Evolutionary conservation across 441 rosid species (phyloP), one percentile per base, ranked within the genome.

Genomic region (Brassica balearica): DNA sequence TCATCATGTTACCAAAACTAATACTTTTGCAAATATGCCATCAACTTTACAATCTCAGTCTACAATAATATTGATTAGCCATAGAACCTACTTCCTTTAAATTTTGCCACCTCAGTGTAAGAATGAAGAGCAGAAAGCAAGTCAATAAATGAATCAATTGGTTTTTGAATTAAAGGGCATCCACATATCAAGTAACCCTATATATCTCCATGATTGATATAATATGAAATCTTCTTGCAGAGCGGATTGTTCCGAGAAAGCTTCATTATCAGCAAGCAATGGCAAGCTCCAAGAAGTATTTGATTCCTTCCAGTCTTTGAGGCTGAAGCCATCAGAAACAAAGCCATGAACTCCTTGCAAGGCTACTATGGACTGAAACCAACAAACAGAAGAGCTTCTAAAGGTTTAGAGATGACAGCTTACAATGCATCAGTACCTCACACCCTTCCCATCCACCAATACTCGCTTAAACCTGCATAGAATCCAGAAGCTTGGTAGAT

Each of bases 231-330:
- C 48, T 65, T 63, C 61, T 79, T 79, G 87, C 93, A 89, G 97
- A 61, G 85, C 73, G 46, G 85, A 25, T 69, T 75, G 69, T 77
- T 56, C 74, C 34, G 86, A 77, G 32, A 82, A 65, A 70, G 75
- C 76, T 65, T 75, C 87, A 22, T 38, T 61, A 25, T 41, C 78
- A 69, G 59, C 78, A 63, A 69, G 53, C 67, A 60, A 69, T 41
- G 69, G 61, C 15, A 74, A 68, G 56, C 60, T 66, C 70, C 72
- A 70, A 34, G 81, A 87, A 56, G 68, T 85, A 5, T 72, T 88
- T 11, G 90, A 88, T 25, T 87, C 92, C 59, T 91, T 81, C 88
- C 88, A 43, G 95, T 95, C 38, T 91, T 95, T 87, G 97, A 46
- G 53, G n/a, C 53, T 10, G 53, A 46, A 46, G 53, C 80, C 91